A percentile compares a stretch with the other conserved stretches of the same genome.
Evolutionary conservation across 2,329 filamentous ascomycete genomes (phyloP).

Genomic region (Beauveria rudraprayagi): DNA sequence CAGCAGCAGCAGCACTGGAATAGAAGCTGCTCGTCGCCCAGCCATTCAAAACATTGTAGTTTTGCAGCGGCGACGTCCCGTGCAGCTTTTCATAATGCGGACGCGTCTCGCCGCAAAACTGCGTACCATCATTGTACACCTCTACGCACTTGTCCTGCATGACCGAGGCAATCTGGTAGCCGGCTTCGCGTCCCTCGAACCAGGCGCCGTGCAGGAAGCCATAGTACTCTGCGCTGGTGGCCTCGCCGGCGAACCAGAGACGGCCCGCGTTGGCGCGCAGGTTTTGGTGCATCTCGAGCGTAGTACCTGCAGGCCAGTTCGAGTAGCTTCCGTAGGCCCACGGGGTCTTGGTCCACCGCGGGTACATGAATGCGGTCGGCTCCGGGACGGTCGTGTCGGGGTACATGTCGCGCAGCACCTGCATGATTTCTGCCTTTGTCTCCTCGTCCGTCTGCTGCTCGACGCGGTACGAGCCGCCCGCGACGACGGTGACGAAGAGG

Average conservation of each 20-base stretch:
- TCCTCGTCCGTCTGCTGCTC: constrained; percentile 52
- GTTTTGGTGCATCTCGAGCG: constrained; percentile 59
- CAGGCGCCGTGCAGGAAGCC: constrained; percentile 58
- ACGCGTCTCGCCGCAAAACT: constrained; percentile 15
- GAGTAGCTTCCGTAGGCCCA: constrained; percentile 55
- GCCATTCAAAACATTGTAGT: constrained; percentile 28
- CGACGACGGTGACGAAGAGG: constrained; percentile 56
- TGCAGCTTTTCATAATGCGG: constrained; percentile 17
- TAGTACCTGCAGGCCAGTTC: constrained; percentile 58
- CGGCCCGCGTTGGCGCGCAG: constrained; percentile 54
- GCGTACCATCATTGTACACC: constrained; percentile 3
- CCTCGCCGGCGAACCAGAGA: constrained; percentile 59
- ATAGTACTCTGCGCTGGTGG: constrained; percentile 54
- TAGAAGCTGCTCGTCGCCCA: constrained; percentile 30
- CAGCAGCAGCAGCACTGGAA: background rate
- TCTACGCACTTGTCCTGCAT: constrained; percentile 15
- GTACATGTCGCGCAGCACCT: constrained; percentile 54
- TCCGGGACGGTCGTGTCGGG: constrained; percentile 48
- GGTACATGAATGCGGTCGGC: constrained; percentile 53
- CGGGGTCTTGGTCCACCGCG: constrained; percentile 40
- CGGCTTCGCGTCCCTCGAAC: constrained; percentile 46
- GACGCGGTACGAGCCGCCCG: constrained; percentile 45
- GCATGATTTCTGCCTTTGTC: constrained; percentile 49
- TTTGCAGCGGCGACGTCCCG: constrained; percentile 26
- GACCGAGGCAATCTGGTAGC: constrained; percentile 33